These are phyloP conservation scores for Colletotrichum eremochloae DNA, from an alignment of 2,329 filamentous ascomycete genomes.

Conservation along the genomic window DNA sequence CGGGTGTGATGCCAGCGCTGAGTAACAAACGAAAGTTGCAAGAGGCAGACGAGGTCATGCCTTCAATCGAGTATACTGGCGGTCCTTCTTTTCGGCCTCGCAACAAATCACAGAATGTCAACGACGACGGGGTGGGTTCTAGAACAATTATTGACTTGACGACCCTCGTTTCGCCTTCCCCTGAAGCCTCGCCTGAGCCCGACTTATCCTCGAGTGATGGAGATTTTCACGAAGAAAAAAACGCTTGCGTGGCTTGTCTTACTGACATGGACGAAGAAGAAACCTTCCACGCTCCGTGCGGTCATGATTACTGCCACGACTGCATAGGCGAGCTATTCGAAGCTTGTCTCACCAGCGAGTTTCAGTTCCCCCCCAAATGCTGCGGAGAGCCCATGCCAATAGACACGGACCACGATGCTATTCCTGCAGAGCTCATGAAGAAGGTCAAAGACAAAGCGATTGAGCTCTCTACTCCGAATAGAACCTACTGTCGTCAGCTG, in stretches of 20 bases:
- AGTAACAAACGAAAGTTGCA: not conserved
- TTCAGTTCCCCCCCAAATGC: slow-evolving; percentile 68
- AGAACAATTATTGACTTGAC: slow-evolving; percentile 1
- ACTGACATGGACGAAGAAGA: not conserved
- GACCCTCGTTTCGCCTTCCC: not conserved
- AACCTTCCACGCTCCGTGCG: slow-evolving; percentile 49
- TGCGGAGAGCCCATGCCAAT: slow-evolving; percentile 60
- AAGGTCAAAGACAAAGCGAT: slow-evolving; percentile 59
- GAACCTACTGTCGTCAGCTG: slow-evolving; percentile 63
- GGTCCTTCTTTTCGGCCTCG: too few species aligned
- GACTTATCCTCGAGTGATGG: not conserved
- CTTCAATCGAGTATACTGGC: not conserved
- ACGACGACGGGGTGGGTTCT: not conserved
- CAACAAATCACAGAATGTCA: not conserved
- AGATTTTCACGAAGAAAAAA: not conserved
- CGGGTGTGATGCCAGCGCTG: not conserved
- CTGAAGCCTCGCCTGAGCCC: not conserved
- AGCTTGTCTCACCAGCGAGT: slow-evolving; percentile 60
- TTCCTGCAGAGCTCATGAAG: slow-evolving; percentile 45
- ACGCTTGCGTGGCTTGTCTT: not conserved
- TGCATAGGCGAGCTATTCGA: slow-evolving; percentile 63
- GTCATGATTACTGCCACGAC: slow-evolving; percentile 64
- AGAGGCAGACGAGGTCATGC: not conserved
- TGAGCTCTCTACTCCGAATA: slow-evolving; percentile 62
- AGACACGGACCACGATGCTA: slow-evolving; percentile 11